phyloP scores from a whole-genome alignment of 805 yeast genomes.

The Lipomyces mesembrius region DNA sequence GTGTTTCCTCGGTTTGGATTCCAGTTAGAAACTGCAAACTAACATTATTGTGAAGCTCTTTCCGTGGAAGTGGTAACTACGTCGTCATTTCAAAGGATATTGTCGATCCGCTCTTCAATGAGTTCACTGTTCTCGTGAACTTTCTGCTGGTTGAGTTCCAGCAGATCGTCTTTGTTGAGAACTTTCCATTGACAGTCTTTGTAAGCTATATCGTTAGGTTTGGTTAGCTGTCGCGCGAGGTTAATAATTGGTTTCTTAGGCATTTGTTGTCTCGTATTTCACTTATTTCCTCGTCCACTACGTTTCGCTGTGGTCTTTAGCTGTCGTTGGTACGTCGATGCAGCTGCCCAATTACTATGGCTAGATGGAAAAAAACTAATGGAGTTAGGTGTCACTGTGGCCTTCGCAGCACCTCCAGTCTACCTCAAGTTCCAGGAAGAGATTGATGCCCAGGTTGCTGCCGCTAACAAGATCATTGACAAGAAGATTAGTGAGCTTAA shows the following conservation, averaged over 20 bases:
- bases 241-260: conserved; percentile 11
- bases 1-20: background rate
- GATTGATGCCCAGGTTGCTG: conserved; percentile 58
- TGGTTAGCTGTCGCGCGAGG: background rate
- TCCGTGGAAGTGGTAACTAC: conserved; percentile 19
- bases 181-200: conserved; percentile 8
- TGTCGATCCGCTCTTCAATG: conserved; percentile 31
- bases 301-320: conserved; percentile 29
- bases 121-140: conserved; percentile 20
- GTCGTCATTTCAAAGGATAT: conserved; percentile 24
- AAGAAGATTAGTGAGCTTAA: conserved; percentile 35
- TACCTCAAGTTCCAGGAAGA: conserved; percentile 76
- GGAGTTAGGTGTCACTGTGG: conserved; percentile 57
- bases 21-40: background rate
- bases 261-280: conserved; percentile 28
- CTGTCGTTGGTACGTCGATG: conserved; percentile 18
- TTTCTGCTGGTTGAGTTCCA: conserved; percentile 31
- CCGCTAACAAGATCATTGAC: conserved; percentile 40
- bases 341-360: background rate
- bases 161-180: conserved; percentile 34
- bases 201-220: conserved; percentile 4
- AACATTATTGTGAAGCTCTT: conserved; percentile 9
- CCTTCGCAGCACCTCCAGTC: conserved; percentile 76
- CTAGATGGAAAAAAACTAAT: background rate
- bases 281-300: conserved; percentile 22